Base-by-base conservation (phyloP, 345 rosid species). In the Boechera divaricarpa region DNA sequence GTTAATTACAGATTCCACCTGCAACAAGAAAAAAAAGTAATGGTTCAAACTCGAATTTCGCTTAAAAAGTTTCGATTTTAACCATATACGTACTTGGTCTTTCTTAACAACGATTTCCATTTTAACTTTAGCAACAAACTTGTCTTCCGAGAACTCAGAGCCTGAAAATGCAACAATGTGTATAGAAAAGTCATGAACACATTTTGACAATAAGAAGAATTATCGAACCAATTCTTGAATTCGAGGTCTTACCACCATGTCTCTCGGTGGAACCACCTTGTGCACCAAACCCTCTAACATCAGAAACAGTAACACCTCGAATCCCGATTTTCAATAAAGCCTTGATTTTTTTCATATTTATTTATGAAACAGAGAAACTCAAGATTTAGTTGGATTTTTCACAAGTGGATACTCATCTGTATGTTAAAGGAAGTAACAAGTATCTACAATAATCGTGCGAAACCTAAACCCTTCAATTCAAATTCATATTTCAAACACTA, bases 241-340 rank as follows among this genome's bases (percentile, higher is more conserved):
- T 15, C 1, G 16, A 69, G 12, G 62, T 75, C 92, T 81, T 79
- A 91, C 96, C 97, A 48, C 90, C 93, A 33, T 87, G 97, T 70
- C 93, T 87, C 84, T 93, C 97, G 1, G 87, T 83, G 47, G 93
- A 93, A 58, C 97, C 93, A 41, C 98, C 97, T 83, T 91, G 92
- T 71, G 94, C 86, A 81, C 97, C 94, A 78, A 90, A 91, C 29
- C 97, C 97, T 75, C 91, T 80, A 75, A 91, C 96, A 84, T 93
- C 96, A 67, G 92, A 93, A 65, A 91, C 90, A 7, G 92, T 93
- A 67, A 91, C 97, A 67, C 98, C 97, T 63, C 96, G 83, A 35
- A 90, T 90, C 35, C 97, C 97, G 80, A 93, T 88, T 69, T 89
- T 85, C 72, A 91, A 72, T 74, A 91, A 75, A 44, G 89, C 94